Evolutionary conservation across 2,329 filamentous ascomycete genomes (phyloP), one percentile per base, ranked within the genome.

Genomic region (Metarhizium brunneum): DNA sequence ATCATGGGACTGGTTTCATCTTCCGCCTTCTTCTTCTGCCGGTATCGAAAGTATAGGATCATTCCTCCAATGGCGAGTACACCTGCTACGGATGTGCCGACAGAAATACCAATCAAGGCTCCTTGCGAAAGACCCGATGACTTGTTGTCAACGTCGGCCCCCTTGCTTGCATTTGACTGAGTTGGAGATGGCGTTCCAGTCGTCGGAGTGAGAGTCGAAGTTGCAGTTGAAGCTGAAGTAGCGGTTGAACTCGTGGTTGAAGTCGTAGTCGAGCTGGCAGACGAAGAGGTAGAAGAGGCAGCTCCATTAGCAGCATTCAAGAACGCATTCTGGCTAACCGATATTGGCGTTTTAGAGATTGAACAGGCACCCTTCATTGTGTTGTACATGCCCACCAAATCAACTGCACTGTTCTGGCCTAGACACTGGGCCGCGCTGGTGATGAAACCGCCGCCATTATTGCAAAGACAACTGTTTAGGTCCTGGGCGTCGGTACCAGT

Each of bases 391-490:
- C 63, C 55, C 14, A 65, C 58, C 6, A 80, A 59, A 48, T 80
- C 74, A 25, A 25, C 60, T 0, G 65, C 62, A 18, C 61, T 63
- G 3, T 62, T 38, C 16, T 62, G 56, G 7, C 73, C 76, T 13
- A 82, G 63, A 59, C 79, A 82, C 13, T 58, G 60, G 2, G 78
- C 79, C 2, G 76, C 62, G 38, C 70, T 69, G 20, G 71, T 74
- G 57, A 81, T 67, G 63, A 81, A 82, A 59, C 73, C 68, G 54
- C 74, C 74, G 36, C 69, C 66, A 56, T 81, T 79, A 58, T 65
- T 63, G 62, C 79, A 82, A 2, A 81, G 69, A 54, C 79, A 82
- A 2, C 63, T 53, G 60, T 82, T 81, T 58, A 80, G 67, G 35
- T 71, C 65, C 0, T 61, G 48, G 2, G 70, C 68, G 0, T 71